Base-by-base conservation (phyloP, 2,329 filamentous ascomycete genomes). In the Hortaea werneckii region DNA sequence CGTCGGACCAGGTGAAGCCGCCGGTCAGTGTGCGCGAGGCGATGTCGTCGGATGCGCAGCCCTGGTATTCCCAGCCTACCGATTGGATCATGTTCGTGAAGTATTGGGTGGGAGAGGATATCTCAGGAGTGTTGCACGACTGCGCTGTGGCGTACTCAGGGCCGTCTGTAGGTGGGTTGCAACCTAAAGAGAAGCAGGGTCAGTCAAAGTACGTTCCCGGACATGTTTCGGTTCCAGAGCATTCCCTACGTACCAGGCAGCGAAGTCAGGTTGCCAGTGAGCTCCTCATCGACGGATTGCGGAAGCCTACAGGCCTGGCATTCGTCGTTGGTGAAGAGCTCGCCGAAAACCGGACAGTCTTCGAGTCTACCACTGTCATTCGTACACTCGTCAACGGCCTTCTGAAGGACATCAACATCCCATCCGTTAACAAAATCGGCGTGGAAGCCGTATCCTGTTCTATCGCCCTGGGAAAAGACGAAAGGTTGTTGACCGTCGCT, bases 401-500 rank as follows among this genome's bases (percentile, higher is more conserved):
- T 70, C 64, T 83, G 79, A 42, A 86, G 78, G 40, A 75, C 72
- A 28, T 69, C 63, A 50, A 76, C 71, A 54, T 87, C 78, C 85
- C 85, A 88, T 11, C 77, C 83, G 51, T 83, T 78, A 44, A 70
- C 45, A 67, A 88, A 87, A 64, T 88, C 83, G 41, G 74, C 82
- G 65, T 87, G 83, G 49, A 75, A 75, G 13, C 78, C 78, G 67
- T 77, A 86, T 46, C 83, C 84, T 8, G 83, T 85, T 13, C 73
- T 69, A 47, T 88, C 83, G 39, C 83, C 83, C 58, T 80, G 80
- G 52, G 82, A 70, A 38, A 85, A 76, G 44, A 86, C 78, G 56
- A 86, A 86, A 8, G 80, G 80, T 55, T 75, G 77, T 3, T 50
- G 44, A n/a, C 69, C 67, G 10, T 73, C 69, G 53, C 69, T 66